Percentiles rank a stretch among this genome's conserved stretches.
Conservation (phyloP, 1,284 basidiomycete species). For the Cryptococcus hybrid region DNA sequence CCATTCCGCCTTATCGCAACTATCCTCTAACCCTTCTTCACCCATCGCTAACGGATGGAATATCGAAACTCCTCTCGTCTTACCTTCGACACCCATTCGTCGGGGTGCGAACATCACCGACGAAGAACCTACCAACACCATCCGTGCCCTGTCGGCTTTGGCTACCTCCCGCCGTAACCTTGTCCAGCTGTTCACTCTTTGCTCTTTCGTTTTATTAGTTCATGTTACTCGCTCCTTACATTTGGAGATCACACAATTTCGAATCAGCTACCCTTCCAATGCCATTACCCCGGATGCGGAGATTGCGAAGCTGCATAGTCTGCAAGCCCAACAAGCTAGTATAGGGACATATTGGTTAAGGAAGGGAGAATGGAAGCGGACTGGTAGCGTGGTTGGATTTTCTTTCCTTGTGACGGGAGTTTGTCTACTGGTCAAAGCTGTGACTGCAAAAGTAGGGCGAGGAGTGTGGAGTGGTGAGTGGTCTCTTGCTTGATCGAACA, state of each 20-base stretch:
- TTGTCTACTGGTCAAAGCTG: slow-evolving; percentile 44
- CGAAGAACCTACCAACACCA: slow-evolving; percentile 45
- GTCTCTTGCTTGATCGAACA: not conserved
- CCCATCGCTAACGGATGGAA: slow-evolving; percentile 64
- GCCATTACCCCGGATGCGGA: not conserved
- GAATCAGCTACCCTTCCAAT: not conserved
- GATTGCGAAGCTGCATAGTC: not conserved
- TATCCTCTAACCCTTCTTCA: slow-evolving; percentile 28
- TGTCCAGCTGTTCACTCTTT: slow-evolving; percentile 73
- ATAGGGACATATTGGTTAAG: slow-evolving; percentile 40
- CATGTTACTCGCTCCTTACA: slow-evolving; percentile 73
- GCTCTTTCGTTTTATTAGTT: slow-evolving; percentile 70
- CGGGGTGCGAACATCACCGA: slow-evolving; percentile 2
- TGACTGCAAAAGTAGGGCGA: slow-evolving; percentile 37
- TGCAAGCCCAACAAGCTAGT: slow-evolving; percentile 1
- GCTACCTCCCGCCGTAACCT: slow-evolving; percentile 68
- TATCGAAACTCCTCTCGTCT: slow-evolving; percentile 64
- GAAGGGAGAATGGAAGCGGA: slow-evolving; percentile 46
- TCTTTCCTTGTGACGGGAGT: slow-evolving; percentile 45
- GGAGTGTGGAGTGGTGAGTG: slow-evolving; percentile 45
- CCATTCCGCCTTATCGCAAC: slow-evolving; percentile 53
- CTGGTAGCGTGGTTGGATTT: slow-evolving; percentile 45
- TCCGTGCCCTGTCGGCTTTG: slow-evolving; percentile 60
- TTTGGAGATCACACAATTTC: slow-evolving; percentile 55
- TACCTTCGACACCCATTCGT: slow-evolving; percentile 41